These are phyloP conservation scores for Dacryopinax primogenitus DNA, from an alignment of 768 basidiomycete genomes.

Conservation along the genomic window DNA sequence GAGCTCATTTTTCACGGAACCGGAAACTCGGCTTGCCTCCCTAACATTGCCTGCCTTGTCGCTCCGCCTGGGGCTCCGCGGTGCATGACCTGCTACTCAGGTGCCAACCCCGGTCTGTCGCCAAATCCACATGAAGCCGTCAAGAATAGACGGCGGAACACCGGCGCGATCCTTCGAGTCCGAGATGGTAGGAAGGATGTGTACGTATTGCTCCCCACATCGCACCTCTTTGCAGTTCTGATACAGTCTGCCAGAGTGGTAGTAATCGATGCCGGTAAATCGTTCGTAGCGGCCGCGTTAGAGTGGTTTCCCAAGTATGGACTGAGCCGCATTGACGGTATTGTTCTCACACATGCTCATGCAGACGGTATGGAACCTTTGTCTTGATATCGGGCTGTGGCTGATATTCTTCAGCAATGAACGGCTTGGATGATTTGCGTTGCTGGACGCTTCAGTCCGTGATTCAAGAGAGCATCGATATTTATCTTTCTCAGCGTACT, in stretches of 20 bases:
- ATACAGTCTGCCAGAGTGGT: slow-evolving; percentile 41
- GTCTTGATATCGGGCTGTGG: not conserved
- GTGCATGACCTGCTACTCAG: slow-evolving; percentile 45
- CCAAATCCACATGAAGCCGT: slow-evolving; percentile 56
- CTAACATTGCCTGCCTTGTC: slow-evolving; percentile 56
- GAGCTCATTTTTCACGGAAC: slow-evolving; percentile 77
- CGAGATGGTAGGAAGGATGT: slow-evolving; percentile 32
- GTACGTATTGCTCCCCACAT: slow-evolving; percentile 34
- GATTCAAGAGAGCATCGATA: slow-evolving; percentile 60
- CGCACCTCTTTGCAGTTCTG: not conserved
- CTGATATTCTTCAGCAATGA: slow-evolving; percentile 45
- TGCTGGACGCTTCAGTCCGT: slow-evolving; percentile 58
- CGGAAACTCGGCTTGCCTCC: slow-evolving; percentile 63
- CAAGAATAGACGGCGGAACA: slow-evolving; percentile 77
- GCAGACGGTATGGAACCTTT: slow-evolving; percentile 45
- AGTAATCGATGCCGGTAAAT: slow-evolving; percentile 77
- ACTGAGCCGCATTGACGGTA: slow-evolving; percentile 54
- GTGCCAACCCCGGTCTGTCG: slow-evolving; percentile 31
- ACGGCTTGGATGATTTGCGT: slow-evolving; percentile 79
- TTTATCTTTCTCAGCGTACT: slow-evolving; percentile 56
- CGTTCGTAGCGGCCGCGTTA: slow-evolving; percentile 47
- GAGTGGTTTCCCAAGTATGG: slow-evolving; percentile 56
- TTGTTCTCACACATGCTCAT: slow-evolving; percentile 80
- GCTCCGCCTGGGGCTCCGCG: slow-evolving; percentile 38
- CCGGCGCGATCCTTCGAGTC: slow-evolving; percentile 52